Conservation (phyloP, 306 rosid genomes). For the Cajanus cajan region DNA sequence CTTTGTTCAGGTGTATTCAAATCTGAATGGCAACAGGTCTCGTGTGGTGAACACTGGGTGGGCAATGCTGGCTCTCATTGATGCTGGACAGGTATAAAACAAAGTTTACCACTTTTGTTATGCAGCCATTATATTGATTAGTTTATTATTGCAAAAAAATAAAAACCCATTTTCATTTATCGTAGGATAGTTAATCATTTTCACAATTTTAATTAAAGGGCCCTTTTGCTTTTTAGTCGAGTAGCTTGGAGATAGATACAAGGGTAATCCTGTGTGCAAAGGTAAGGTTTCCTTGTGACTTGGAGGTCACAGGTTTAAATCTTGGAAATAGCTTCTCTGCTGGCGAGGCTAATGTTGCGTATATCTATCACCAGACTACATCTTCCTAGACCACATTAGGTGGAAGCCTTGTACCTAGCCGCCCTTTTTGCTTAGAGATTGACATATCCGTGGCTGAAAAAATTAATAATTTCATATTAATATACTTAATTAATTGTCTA, state of each 20-base stretch:
- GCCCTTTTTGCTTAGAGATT: neutral
- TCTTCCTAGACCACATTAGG: neutral
- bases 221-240: neutral
- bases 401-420: neutral
- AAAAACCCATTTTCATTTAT: neutral
- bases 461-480: no score
- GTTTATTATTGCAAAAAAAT: conserved; percentile 5
- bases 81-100: conserved; percentile 70
- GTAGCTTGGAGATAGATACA: neutral
- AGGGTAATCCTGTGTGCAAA: neutral
- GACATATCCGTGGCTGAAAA: neutral
- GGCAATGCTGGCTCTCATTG: conserved; percentile 78
- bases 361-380: neutral
- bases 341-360: neutral
- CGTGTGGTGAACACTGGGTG: conserved; percentile 81
- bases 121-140: conserved; percentile 11
- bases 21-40: conserved; percentile 55
- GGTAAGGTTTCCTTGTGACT: neutral
- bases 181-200: conserved; percentile 8
- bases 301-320: neutral
- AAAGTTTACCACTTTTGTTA: conserved; percentile 16
- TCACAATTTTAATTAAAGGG: conserved; percentile 10
- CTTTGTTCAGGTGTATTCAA: conserved; percentile 63
- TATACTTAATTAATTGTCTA: neutral
- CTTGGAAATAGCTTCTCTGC: neutral